Evolutionary conservation across 441 rosid genomes (phyloP).

Genomic region (Arabidopsis lyrata): DNA sequence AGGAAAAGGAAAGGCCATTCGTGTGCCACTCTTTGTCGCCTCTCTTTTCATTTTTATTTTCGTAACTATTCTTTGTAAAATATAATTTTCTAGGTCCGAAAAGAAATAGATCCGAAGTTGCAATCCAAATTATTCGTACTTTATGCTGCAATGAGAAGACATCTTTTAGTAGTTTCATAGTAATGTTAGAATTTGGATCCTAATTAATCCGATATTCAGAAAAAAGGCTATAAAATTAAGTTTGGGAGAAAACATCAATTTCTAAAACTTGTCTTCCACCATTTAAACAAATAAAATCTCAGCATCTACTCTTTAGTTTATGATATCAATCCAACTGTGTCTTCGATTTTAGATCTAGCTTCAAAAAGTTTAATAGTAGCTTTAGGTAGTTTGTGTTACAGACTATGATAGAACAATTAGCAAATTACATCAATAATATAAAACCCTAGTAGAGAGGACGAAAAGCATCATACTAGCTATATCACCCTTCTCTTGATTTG

Average conservation of each 20-base stretch:
- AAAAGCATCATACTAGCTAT: too few species aligned
- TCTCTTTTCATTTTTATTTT: conserved; percentile 4
- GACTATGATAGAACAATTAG: too few species aligned
- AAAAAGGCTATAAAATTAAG: too few species aligned
- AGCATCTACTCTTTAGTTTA: background rate
- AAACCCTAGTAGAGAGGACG: too few species aligned
- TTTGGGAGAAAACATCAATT: background rate
- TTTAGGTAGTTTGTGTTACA: too few species aligned
- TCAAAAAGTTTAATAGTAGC: too few species aligned
- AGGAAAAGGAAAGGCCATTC: conserved; percentile 33
- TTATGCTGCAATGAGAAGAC: background rate
- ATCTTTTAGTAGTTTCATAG: background rate
- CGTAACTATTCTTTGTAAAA: background rate
- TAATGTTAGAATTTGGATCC: background rate
- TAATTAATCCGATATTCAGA: background rate
- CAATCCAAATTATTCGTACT: too few species aligned
- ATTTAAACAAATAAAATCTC: background rate
- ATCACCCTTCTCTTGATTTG: too few species aligned
- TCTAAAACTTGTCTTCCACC: background rate
- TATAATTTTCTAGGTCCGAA: background rate
- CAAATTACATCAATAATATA: too few species aligned
- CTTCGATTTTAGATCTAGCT: background rate
- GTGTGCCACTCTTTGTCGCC: conserved; percentile 42
- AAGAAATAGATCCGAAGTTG: background rate
- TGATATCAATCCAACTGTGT: background rate